Conservation (phyloP, 2,329 filamentous ascomycete species). For the Penicillium oxalicum region DNA sequence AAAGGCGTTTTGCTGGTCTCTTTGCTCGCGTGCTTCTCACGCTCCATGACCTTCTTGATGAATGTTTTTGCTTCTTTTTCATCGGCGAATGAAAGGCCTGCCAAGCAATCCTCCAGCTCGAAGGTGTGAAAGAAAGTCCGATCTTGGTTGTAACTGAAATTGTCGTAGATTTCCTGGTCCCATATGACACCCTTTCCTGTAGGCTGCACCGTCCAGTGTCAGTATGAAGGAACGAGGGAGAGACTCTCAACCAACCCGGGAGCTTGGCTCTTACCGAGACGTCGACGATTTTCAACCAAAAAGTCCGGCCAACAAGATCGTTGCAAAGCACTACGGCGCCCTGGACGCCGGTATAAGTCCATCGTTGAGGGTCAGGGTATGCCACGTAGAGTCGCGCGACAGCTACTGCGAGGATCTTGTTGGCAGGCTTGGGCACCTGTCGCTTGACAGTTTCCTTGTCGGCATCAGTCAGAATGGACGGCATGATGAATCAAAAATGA, state of each 20-base stretch:
- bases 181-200: slow-evolving; percentile 80
- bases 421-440: slow-evolving; percentile 83
- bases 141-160: slow-evolving; percentile 92
- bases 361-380: slow-evolving; percentile 76
- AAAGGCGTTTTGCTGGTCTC: slow-evolving; percentile 75
- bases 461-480: slow-evolving; percentile 73
- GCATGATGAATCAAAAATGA: slow-evolving; percentile 36
- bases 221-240: slow-evolving; percentile 1
- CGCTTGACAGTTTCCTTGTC: slow-evolving; percentile 97
- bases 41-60: slow-evolving; percentile 93
- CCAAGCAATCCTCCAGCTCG: slow-evolving; percentile 86
- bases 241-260: background rate
- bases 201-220: slow-evolving; percentile 46
- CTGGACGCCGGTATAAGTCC: slow-evolving; percentile 90
- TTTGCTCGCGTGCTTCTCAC: slow-evolving; percentile 92
- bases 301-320: slow-evolving; percentile 89
- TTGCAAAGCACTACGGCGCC: slow-evolving; percentile 88
- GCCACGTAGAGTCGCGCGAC: slow-evolving; percentile 91
- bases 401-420: slow-evolving; percentile 95
- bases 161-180: slow-evolving; percentile 97
- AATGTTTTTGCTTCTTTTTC: slow-evolving; percentile 97
- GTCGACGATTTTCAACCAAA: slow-evolving; percentile 96
- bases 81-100: slow-evolving; percentile 85
- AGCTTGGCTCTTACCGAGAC: slow-evolving; percentile 65
- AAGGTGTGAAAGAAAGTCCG: slow-evolving; percentile 97